phyloP scores from a whole-genome alignment of 2,329 filamentous ascomycete species.

The Rutstroemia sydowiana region DNA sequence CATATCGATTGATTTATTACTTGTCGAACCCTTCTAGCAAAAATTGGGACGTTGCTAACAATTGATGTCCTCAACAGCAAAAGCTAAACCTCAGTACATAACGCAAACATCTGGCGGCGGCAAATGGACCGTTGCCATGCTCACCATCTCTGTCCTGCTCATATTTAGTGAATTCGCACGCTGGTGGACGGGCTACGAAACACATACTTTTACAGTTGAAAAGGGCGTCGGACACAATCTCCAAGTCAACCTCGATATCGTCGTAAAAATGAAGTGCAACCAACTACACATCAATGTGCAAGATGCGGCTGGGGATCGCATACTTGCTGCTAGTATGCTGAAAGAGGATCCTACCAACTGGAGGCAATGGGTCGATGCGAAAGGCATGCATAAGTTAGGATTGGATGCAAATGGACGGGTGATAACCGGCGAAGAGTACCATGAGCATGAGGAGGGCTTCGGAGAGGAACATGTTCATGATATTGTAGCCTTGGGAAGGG shows the following conservation, averaged over 20 bases:
- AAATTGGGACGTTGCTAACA: not conserved
- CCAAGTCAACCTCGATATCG: slow-evolving; percentile 93
- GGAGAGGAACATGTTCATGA: slow-evolving; percentile 84
- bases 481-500: slow-evolving; percentile 66
- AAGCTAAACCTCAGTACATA: slow-evolving; percentile 91
- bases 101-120: slow-evolving; percentile 78
- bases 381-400: slow-evolving; percentile 56
- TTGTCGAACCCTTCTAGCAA: not conserved
- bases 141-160: slow-evolving; percentile 66
- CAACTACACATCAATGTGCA: slow-evolving; percentile 96
- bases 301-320: slow-evolving; percentile 86
- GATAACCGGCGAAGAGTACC: slow-evolving; percentile 51
- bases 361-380: slow-evolving; percentile 69
- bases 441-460: slow-evolving; percentile 63
- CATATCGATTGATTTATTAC: not conserved
- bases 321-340: slow-evolving; percentile 70
- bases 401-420: slow-evolving; percentile 47
- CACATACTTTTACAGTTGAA: slow-evolving; percentile 88
- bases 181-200: slow-evolving; percentile 80
- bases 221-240: slow-evolving; percentile 80
- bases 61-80: slow-evolving; percentile 50
- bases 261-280: slow-evolving; percentile 78
- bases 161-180: slow-evolving; percentile 68
- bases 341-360: slow-evolving; percentile 72
- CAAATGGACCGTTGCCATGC: slow-evolving; percentile 84